These are phyloP conservation scores for Colletotrichum phormii DNA, from an alignment of 2,329 filamentous ascomycete species.

Conservation along the genomic window DNA sequence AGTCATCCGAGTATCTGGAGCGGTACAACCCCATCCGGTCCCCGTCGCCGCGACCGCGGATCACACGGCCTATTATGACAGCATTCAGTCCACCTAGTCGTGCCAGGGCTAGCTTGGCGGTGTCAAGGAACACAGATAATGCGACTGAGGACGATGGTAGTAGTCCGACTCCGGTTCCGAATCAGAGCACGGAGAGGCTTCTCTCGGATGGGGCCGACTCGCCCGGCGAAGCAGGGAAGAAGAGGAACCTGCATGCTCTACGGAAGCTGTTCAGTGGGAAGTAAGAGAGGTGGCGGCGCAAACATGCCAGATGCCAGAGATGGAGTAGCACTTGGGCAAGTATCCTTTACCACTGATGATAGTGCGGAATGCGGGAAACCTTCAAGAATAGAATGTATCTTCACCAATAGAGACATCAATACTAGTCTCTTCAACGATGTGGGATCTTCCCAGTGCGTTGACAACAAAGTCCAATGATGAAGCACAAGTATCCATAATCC, in stretches of 20 bases:
- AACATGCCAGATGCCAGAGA: not conserved
- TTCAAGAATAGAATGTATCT: conserved; percentile 16
- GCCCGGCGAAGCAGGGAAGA: conserved; percentile 5
- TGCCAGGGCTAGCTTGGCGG: not conserved
- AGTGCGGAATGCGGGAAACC: conserved; percentile 7
- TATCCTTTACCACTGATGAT: conserved; percentile 18
- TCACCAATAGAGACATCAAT: not conserved
- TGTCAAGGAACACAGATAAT: not conserved
- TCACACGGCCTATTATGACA: conserved; percentile 9
- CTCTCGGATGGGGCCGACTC: conserved; percentile 30
- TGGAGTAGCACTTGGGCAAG: not conserved
- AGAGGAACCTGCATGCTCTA: conserved; percentile 19
- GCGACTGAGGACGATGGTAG: not conserved
- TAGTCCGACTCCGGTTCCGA: not conserved
- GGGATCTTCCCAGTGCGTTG: too few species aligned
- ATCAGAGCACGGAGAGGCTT: not conserved
- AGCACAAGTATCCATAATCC: not conserved
- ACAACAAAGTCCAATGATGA: too few species aligned
- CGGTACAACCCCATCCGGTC: conserved; percentile 43
- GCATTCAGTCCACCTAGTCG: conserved; percentile 14
- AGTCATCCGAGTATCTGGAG: conserved; percentile 50
- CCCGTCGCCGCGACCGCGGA: conserved; percentile 19
- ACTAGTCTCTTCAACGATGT: not conserved
- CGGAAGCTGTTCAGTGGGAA: conserved; percentile 34
- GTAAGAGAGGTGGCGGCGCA: not conserved